Percentiles rank a stretch among this genome's conserved stretches.
Conservation (phyloP, 768 basidiomycete species). For the Termitomyces bulborhizus region DNA sequence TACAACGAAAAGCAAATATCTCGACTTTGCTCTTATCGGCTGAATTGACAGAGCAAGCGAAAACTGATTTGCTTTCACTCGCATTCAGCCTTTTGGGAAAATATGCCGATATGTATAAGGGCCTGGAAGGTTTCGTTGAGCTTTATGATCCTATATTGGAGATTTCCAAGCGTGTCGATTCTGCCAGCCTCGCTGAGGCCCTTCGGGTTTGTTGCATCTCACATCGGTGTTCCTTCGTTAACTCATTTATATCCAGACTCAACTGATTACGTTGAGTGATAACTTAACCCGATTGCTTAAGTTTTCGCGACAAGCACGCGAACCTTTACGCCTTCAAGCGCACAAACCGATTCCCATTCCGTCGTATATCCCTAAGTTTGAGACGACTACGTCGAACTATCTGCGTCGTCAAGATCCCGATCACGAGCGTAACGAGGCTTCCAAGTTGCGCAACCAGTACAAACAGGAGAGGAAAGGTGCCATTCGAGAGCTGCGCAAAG, state of each 20-base stretch:
- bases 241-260: slow-evolving; percentile 33
- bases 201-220: slow-evolving; percentile 43
- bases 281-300: slow-evolving; percentile 59
- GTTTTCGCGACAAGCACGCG: slow-evolving; percentile 66
- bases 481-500: slow-evolving; percentile 92
- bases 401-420: slow-evolving; percentile 85
- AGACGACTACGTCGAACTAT: slow-evolving; percentile 66
- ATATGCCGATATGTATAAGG: slow-evolving; percentile 73
- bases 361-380: slow-evolving; percentile 92
- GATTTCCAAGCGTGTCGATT: slow-evolving; percentile 50
- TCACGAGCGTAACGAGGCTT: slow-evolving; percentile 78
- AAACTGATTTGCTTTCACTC: slow-evolving; percentile 64
- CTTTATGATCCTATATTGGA: slow-evolving; percentile 63
- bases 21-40: slow-evolving; percentile 30
- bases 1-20: slow-evolving; percentile 41
- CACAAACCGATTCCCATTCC: slow-evolving; percentile 97
- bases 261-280: slow-evolving; percentile 38
- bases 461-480: slow-evolving; percentile 97
- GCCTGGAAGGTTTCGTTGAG: slow-evolving; percentile 80
- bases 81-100: slow-evolving; percentile 57
- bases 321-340: slow-evolving; percentile 77
- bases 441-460: slow-evolving; percentile 82
- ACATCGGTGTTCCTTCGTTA: slow-evolving; percentile 5
- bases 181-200: slow-evolving; percentile 35
- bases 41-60: slow-evolving; percentile 50